Percentiles rank a stretch among this genome's conserved stretches.
Conservation (phyloP, 345 rosid genomes). For the Linum usitatissimum region DNA sequence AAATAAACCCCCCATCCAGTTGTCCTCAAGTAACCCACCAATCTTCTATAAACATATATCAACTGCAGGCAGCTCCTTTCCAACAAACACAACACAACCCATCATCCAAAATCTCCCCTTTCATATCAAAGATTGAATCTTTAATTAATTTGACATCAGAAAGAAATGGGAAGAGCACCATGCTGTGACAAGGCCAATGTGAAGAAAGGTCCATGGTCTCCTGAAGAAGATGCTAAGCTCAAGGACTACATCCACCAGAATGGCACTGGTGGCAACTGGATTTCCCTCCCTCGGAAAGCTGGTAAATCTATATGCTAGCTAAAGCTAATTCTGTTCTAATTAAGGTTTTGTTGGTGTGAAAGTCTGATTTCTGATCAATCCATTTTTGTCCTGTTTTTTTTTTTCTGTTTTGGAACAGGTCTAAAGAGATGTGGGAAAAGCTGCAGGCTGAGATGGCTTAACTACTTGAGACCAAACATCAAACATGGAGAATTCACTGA, state of each 20-base stretch:
- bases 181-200: conserved; percentile 2
- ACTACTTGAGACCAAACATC: conserved; percentile 27
- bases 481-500: conserved; percentile 27
- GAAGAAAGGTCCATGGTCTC: conserved; percentile 4
- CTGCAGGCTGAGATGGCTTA: conserved; percentile 29
- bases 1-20: not conserved
- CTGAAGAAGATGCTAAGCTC: not conserved
- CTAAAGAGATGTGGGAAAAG: conserved; percentile 29
- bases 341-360: no score
- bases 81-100: not conserved
- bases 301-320: not conserved
- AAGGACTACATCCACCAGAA: not conserved
- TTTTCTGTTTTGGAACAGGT: conserved; percentile 5
- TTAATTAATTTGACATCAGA: not conserved
- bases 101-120: not conserved
- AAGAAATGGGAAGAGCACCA: not conserved
- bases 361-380: no score
- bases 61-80: not conserved
- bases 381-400: not conserved
- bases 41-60: not conserved
- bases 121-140: not conserved
- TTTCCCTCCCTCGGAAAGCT: not conserved
- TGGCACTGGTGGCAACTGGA: conserved; percentile 1
- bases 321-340: no score
- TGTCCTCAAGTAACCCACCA: not conserved